These are phyloP conservation scores for Hericium alpestre DNA, from an alignment of 768 basidiomycete species.

Conservation along the genomic window DNA sequence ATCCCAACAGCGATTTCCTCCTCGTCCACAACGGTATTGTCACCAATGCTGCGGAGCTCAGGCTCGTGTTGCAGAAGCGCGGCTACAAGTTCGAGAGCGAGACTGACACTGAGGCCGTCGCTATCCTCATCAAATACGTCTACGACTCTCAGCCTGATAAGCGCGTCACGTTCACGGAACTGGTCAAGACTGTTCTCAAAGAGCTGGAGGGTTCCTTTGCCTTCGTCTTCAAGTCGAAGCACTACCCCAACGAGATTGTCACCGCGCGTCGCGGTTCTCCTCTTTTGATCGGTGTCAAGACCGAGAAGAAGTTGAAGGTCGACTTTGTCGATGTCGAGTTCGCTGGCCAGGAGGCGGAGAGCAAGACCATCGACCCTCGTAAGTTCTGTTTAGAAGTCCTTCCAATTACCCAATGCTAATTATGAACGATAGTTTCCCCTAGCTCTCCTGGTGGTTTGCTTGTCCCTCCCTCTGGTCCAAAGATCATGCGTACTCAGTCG, in stretches of 20 bases:
- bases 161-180: slow-evolving; percentile 75
- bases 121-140: slow-evolving; percentile 91
- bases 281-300: slow-evolving; percentile 95
- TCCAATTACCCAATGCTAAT: slow-evolving; percentile 21
- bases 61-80: slow-evolving; percentile 87
- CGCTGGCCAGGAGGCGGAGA: slow-evolving; percentile 56
- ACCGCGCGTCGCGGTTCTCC: slow-evolving; percentile 96
- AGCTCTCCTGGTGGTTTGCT: slow-evolving; percentile 54
- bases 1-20: slow-evolving; percentile 72
- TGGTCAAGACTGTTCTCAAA: slow-evolving; percentile 92
- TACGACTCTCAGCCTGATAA: slow-evolving; percentile 88
- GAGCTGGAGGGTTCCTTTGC: slow-evolving; percentile 99
- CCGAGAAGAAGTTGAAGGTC: slow-evolving; percentile 98
- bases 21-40: slow-evolving; percentile 99
- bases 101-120: slow-evolving; percentile 96
- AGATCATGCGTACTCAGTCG: slow-evolving; percentile 87
- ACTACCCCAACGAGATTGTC: slow-evolving; percentile 94
- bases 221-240: slow-evolving; percentile 94
- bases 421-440: slow-evolving; percentile 18
- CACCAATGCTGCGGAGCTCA: slow-evolving; percentile 83
- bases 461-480: slow-evolving; percentile 58
- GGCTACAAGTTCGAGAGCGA: slow-evolving; percentile 92
- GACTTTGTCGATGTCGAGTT: slow-evolving; percentile 99
- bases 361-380: slow-evolving; percentile 33
- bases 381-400: slow-evolving; percentile 14